Evolutionary conservation across 2,329 filamentous ascomycete genomes (phyloP).

Genomic region (Neofusicoccum cordaticola): DNA sequence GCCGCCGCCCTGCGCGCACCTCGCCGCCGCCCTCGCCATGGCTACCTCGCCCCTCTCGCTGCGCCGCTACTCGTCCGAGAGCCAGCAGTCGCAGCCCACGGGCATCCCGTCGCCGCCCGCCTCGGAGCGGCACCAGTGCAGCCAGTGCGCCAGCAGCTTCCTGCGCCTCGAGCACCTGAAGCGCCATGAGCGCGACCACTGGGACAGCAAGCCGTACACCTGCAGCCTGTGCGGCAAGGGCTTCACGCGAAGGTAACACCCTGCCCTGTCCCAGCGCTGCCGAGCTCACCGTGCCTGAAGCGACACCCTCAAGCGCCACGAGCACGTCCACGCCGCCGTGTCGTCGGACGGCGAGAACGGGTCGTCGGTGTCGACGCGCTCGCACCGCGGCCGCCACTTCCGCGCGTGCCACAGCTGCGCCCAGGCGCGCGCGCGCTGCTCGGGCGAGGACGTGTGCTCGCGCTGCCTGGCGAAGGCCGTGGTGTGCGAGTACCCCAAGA

Average conservation of each 20-base stretch:
- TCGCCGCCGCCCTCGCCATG: background rate
- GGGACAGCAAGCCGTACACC: constrained; percentile 40
- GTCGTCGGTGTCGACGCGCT: background rate
- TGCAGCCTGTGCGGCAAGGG: constrained; percentile 41
- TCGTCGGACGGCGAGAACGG: constrained; percentile 5
- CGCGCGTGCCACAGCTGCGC: constrained; percentile 15
- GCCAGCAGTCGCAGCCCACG: constrained; percentile 5
- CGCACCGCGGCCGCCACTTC: constrained; percentile 5
- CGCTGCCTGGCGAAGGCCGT: constrained; percentile 10
- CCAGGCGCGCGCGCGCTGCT: constrained; percentile 17
- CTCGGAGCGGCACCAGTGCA: constrained; percentile 13
- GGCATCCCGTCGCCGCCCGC: constrained; percentile 4
- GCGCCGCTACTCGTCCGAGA: constrained; percentile 13
- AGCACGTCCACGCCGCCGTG: constrained; percentile 8
- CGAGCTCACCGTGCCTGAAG: constrained; percentile 1
- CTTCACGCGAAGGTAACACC: constrained; percentile 40
- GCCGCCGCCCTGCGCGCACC: background rate
- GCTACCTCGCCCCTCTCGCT: background rate
- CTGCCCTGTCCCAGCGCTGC: too few species aligned
- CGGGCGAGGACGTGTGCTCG: constrained; percentile 3
- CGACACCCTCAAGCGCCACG: constrained; percentile 11
- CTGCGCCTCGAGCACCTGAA: constrained; percentile 42
- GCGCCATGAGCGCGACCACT: constrained; percentile 41
- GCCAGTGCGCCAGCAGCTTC: constrained; percentile 36
- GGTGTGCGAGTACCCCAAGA: constrained; percentile 12